These are phyloP conservation scores for Candida freyschussii DNA, from an alignment of 1,139 yeast genomes.

Conservation along the genomic window DNA sequence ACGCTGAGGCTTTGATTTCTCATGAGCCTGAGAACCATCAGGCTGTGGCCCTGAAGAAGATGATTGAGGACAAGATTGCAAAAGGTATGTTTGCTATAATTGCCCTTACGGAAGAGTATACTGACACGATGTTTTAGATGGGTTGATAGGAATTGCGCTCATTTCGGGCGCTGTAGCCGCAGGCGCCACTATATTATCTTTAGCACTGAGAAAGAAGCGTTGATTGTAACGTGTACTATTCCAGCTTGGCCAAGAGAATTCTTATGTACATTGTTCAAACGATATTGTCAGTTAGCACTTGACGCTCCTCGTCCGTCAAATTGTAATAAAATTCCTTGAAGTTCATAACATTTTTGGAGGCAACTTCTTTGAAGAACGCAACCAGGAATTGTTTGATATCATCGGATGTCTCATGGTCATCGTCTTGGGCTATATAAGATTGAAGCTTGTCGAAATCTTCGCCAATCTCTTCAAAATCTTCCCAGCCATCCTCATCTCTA, in stretches of 20 bases:
- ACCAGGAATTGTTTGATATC: conserved; percentile 43
- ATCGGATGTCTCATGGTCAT: conserved; percentile 13
- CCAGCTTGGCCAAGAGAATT: background rate
- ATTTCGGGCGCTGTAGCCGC: conserved; percentile 82
- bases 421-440: conserved; percentile 15
- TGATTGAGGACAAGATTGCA: conserved; percentile 81
- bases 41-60: conserved; percentile 63
- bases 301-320: conserved; percentile 55
- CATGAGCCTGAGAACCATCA: conserved; percentile 85
- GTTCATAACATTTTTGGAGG: conserved; percentile 46
- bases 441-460: conserved; percentile 24
- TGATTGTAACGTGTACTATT: conserved; percentile 2
- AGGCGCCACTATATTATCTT: conserved; percentile 67
- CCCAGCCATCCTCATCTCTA: conserved; percentile 68
- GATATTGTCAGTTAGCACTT: conserved; percentile 43
- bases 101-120: background rate
- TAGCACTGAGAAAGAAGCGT: conserved; percentile 37
- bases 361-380: conserved; percentile 62
- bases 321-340: conserved; percentile 48
- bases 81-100: conserved; percentile 27
- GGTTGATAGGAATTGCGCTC: conserved; percentile 81
- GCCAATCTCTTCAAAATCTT: conserved; percentile 59
- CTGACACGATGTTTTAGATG: conserved; percentile 43
- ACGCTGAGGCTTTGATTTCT: conserved; percentile 68
- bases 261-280: conserved; percentile 16